These are phyloP conservation scores for Pseudocercospora cruenta DNA, from an alignment of 2,329 filamentous ascomycete species.

Conservation along the genomic window DNA sequence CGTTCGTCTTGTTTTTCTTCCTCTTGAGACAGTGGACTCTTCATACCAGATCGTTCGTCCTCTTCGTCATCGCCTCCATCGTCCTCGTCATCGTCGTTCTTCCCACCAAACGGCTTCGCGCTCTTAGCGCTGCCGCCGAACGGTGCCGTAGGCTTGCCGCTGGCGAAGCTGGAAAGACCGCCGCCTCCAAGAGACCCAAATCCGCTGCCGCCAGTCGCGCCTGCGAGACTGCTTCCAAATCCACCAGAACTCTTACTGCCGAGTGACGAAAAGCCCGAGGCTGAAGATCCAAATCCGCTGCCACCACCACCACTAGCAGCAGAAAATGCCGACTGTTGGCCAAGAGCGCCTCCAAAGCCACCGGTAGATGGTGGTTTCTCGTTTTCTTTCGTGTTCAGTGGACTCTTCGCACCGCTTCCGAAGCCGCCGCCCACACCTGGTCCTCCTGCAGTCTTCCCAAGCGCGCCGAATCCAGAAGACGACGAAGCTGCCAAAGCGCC, in stretches of 20 bases:
- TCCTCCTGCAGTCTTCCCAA: constrained; percentile 36
- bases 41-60: constrained; percentile 46
- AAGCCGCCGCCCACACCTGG: constrained; percentile 38
- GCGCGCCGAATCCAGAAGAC: constrained; percentile 43
- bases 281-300: constrained; percentile 38
- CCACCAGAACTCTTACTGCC: constrained; percentile 27
- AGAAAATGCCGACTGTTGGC: constrained; percentile 38
- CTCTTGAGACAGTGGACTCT: constrained; percentile 52
- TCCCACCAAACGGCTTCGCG: constrained; percentile 75
- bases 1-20: constrained; percentile 68
- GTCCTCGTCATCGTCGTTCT: constrained; percentile 57
- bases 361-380: constrained; percentile 24
- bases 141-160: constrained; percentile 51
- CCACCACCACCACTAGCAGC: constrained; percentile 25
- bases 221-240: constrained; percentile 32
- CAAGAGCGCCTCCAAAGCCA: constrained; percentile 45
- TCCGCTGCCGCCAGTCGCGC: constrained; percentile 29
- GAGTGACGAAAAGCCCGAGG: constrained; percentile 39
- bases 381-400: constrained; percentile 38
- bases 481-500: constrained; percentile 46
- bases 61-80: constrained; percentile 55
- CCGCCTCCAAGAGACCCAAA: constrained; percentile 48
- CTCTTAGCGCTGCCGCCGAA: constrained; percentile 54
- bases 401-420: constrained; percentile 39
- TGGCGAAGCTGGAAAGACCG: constrained; percentile 69